Base-by-base conservation (phyloP, 164 flowering plant species). In the Platanus orientalis region DNA sequence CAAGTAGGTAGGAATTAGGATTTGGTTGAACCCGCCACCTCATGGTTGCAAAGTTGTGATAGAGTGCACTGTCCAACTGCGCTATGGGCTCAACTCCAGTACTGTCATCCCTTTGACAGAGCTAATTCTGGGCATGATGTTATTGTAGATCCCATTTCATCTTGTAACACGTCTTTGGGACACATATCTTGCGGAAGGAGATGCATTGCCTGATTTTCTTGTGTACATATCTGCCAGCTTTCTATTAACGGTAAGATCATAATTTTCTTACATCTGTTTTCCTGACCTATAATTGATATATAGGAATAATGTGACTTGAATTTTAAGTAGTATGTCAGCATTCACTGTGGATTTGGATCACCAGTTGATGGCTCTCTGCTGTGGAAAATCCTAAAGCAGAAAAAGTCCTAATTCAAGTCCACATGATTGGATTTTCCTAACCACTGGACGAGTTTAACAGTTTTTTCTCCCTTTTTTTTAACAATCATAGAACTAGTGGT, bases 161-260 rank as follows among this genome's bases (percentile, higher is more conserved):
- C 88, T 95, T 44, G 94, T 95, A 21, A 88, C 92, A 2, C 96
- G 99, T 19, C 75, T 95, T 36, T 95, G 99, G 99, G 99, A 95
- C 81, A 95, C 97, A 24, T 95, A 95, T 72, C 95, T 95, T 69
- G 97, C 99, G 0, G 99, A 95, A 83, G 99, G 99, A 67, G 99
- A 92, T 79, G 96, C 96, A 39, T 74, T 95, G 73, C 99, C 99
- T 6, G 96, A 95, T 60, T 95, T 95, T 75, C 97, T 95, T 62
- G 92, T 95, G 52, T 95, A 95, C 73, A 95, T 95, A 75, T 88
- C 72, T 69, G 96, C 97, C 78, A 95, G 99, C 66, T 88, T 95
- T 67, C 93, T 95, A 70, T 73, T 95, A 56, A 95, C 97, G 74
- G 99, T 89, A 65, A 83, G 82, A 63, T 65, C 39, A 5, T 5